phyloP scores from a whole-genome alignment of 2,329 filamentous ascomycete species.

The Purpureocillium takamizusanense region DNA sequence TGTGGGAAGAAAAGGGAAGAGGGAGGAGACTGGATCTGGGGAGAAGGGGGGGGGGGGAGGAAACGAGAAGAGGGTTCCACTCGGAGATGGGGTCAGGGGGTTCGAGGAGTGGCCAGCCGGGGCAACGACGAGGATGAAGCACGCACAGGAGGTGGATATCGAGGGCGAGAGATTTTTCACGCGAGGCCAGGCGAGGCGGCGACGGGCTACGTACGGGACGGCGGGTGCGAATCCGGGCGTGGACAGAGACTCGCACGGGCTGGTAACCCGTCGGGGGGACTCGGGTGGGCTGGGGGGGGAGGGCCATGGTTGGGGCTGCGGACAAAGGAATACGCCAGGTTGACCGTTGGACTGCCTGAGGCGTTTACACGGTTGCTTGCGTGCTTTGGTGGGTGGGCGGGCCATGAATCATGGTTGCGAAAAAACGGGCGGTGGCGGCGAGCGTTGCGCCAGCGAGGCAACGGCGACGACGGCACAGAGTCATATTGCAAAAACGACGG shows the following conservation, averaged over 20 bases:
- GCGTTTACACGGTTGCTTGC: slow-evolving; percentile 9
- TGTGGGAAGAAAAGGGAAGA: slow-evolving; percentile 31
- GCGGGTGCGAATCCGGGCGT: slow-evolving; percentile 19
- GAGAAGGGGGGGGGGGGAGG: slow-evolving; percentile 23
- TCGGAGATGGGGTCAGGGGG: slow-evolving; percentile 19
- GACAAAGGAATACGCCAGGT: slow-evolving; percentile 4
- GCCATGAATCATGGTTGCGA: slow-evolving; percentile 6
- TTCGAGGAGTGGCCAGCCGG: slow-evolving; percentile 23
- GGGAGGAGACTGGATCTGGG: slow-evolving; percentile 26
- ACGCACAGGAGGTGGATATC: slow-evolving; percentile 3
- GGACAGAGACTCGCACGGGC: slow-evolving; percentile 13
- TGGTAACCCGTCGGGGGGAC: slow-evolving; percentile 23
- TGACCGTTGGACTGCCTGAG: slow-evolving; percentile 19
- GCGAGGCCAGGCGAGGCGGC: slow-evolving; percentile 4
- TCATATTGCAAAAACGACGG: neutral
- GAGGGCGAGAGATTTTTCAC: slow-evolving; percentile 22
- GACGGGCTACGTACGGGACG: no score
- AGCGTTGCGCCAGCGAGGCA: neutral
- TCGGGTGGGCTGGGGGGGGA: slow-evolving; percentile 22
- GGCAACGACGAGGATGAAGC: slow-evolving; percentile 21
- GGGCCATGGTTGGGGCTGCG: slow-evolving; percentile 12
- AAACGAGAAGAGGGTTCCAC: slow-evolving; percentile 24
- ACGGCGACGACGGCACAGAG: neutral
- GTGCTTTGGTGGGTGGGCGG: slow-evolving; percentile 3
- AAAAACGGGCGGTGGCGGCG: no score